These are phyloP conservation scores for Aspergillus sp. DNA, from an alignment of 2,329 filamentous ascomycete species.

Conservation along the genomic window DNA sequence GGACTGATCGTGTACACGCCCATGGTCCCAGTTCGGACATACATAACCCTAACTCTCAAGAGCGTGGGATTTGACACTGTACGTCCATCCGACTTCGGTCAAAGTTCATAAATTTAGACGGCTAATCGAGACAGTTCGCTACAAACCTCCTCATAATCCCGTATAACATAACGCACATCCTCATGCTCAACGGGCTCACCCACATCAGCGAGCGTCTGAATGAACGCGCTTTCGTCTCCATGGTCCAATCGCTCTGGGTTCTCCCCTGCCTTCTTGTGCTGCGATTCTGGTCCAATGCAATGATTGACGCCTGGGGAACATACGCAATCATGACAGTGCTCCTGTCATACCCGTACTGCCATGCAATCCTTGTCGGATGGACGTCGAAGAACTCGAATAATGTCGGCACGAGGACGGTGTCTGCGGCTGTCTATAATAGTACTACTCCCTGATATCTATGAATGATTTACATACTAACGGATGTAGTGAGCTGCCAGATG, in stretches of 20 bases:
- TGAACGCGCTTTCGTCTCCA: constrained; percentile 47
- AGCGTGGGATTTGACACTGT: constrained; percentile 57
- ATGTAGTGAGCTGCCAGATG: constrained; percentile 31
- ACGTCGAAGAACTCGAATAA: constrained; percentile 63
- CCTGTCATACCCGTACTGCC: constrained; percentile 56
- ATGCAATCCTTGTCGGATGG: constrained; percentile 61
- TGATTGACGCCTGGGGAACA: constrained; percentile 50
- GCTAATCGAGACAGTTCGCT: constrained; percentile 44
- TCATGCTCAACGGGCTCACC: constrained; percentile 46
- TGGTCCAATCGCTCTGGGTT: constrained; percentile 58
- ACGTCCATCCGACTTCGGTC: not conserved
- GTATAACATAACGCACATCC: constrained; percentile 33
- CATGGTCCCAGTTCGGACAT: constrained; percentile 49
- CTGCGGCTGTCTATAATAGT: constrained; percentile 60
- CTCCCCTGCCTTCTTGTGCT: constrained; percentile 59
- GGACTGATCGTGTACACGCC: constrained; percentile 58
- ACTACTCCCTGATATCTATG: not conserved
- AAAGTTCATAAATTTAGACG: not conserved
- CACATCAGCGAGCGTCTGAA: constrained; percentile 49
- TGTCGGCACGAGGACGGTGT: constrained; percentile 62
- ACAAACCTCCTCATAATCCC: constrained; percentile 65
- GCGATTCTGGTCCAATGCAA: constrained; percentile 43
- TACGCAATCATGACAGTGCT: constrained; percentile 53
- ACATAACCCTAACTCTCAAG: constrained; percentile 61
- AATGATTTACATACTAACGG: not conserved